Percentiles rank a stretch among this genome's conserved stretches.
Conservation (phyloP, 1,139 yeast genomes). For the Taphrina sp. region DNA sequence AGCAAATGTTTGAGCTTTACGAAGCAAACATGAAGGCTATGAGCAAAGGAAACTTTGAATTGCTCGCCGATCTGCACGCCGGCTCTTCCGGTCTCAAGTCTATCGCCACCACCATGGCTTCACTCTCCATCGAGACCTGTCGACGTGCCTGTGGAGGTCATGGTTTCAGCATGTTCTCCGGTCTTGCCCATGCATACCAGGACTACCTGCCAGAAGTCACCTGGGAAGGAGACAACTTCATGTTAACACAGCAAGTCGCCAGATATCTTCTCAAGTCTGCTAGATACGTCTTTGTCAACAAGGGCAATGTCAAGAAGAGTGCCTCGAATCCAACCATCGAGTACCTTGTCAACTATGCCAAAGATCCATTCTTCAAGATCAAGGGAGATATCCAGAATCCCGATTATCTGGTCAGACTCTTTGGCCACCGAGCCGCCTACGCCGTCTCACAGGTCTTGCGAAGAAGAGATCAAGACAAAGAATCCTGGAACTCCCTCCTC, state of each 20-base stretch:
- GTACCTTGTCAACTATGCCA: slow-evolving; percentile 27
- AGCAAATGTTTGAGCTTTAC: slow-evolving; percentile 25
- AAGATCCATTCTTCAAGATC: slow-evolving; percentile 23
- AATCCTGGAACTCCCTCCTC: slow-evolving; percentile 31
- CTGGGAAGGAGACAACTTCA: slow-evolving; percentile 34
- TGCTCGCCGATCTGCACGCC: slow-evolving; percentile 33
- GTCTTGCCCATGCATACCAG: slow-evolving; percentile 32
- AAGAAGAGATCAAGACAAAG: slow-evolving; percentile 26
- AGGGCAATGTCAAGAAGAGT: slow-evolving; percentile 25
- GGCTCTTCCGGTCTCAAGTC: slow-evolving; percentile 31
- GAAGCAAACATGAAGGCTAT: slow-evolving; percentile 26
- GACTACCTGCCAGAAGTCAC: slow-evolving; percentile 32
- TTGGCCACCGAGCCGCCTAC: slow-evolving; percentile 33
- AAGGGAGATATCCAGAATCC: slow-evolving; percentile 24
- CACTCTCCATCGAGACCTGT: slow-evolving; percentile 23
- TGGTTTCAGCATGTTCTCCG: slow-evolving; percentile 34
- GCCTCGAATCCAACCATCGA: slow-evolving; percentile 31
- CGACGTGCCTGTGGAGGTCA: slow-evolving; percentile 35
- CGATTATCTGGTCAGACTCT: slow-evolving; percentile 14
- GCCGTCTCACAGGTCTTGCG: slow-evolving; percentile 29
- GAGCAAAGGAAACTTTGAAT: slow-evolving; percentile 30
- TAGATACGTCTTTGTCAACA: slow-evolving; percentile 25
- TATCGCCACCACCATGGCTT: slow-evolving; percentile 31
- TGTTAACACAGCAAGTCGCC: slow-evolving; percentile 33
- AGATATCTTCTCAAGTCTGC: slow-evolving; percentile 32